phyloP scores from a whole-genome alignment of 1,284 basidiomycete species.

The Heterobasidion annosum region DNA sequence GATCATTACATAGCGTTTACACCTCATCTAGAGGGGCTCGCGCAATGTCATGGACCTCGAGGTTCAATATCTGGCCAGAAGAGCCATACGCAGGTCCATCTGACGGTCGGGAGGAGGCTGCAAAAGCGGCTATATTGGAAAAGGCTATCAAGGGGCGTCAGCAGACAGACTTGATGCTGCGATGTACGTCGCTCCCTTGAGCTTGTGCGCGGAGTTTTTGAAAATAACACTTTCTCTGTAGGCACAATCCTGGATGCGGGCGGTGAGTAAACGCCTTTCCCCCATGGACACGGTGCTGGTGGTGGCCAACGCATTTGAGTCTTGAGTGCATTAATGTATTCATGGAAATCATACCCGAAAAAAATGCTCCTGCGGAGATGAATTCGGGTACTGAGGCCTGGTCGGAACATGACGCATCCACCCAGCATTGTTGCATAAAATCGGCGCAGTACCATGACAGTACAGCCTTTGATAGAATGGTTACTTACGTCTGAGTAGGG shows the following conservation, averaged over 20 bases:
- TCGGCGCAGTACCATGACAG: not conserved
- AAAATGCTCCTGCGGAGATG: not conserved
- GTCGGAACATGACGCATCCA: not conserved
- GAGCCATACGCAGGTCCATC: constrained; percentile 20
- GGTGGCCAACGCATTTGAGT: not conserved
- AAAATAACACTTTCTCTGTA: constrained; percentile 20
- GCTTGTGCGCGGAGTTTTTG: constrained; percentile 1
- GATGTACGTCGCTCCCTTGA: constrained; percentile 45
- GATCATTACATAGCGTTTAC: not conserved
- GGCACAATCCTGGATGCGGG: constrained; percentile 83
- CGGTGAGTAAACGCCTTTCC: constrained; percentile 35
- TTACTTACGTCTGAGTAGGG: constrained; percentile 36
- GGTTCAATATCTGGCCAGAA: constrained; percentile 13
- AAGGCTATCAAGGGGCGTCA: constrained; percentile 77
- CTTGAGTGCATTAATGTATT: too few species aligned
- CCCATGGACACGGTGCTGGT: not conserved
- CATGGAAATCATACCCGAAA: too few species aligned
- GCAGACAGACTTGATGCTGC: constrained; percentile 72
- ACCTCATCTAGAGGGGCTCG: not conserved
- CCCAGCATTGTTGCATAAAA: not conserved
- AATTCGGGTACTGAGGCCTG: not conserved
- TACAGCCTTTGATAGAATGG: constrained; percentile 4
- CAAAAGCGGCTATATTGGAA: constrained; percentile 64
- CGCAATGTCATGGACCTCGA: constrained; percentile 19
- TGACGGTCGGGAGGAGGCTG: constrained; percentile 57